These are phyloP conservation scores for Aspergillus costaricaensis DNA, from an alignment of 2,329 filamentous ascomycete species.

Conservation along the genomic window DNA sequence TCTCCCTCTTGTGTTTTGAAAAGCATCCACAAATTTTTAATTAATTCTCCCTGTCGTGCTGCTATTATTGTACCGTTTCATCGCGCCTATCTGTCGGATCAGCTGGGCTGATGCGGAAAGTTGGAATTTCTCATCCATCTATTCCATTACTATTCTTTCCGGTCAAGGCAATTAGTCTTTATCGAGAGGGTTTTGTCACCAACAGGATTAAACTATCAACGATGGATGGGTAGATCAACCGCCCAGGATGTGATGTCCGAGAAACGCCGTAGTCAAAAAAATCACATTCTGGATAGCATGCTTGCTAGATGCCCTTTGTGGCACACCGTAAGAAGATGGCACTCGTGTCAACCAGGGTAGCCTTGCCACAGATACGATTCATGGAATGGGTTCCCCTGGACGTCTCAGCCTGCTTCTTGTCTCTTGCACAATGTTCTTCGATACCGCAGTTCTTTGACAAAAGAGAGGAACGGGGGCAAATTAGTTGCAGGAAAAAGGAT, in stretches of 20 bases:
- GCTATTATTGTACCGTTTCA: neutral
- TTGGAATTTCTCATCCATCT: neutral
- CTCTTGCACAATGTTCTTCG: slow-evolving; percentile 16
- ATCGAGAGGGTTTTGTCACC: no score
- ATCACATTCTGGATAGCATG: neutral
- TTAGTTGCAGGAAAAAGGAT: slow-evolving; percentile 2
- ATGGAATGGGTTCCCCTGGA: slow-evolving; percentile 6
- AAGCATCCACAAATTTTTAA: neutral
- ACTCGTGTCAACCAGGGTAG: slow-evolving; percentile 1
- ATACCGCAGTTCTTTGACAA: neutral
- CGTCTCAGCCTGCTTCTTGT: slow-evolving; percentile 7
- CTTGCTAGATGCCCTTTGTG: neutral
- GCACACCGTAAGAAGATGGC: neutral
- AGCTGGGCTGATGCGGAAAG: neutral
- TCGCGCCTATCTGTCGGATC: neutral
- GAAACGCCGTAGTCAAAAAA: neutral
- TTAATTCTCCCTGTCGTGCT: neutral
- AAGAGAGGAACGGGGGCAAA: slow-evolving; percentile 7
- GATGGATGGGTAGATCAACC: neutral
- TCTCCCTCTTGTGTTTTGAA: neutral
- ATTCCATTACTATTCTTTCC: neutral
- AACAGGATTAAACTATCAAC: slow-evolving; percentile 1
- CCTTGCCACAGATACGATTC: slow-evolving; percentile 8
- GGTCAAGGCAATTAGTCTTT: neutral
- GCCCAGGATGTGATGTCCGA: slow-evolving; percentile 4